A percentile compares a stretch with the other conserved stretches of the same genome.
phyloP scores from a whole-genome alignment of 2,329 filamentous ascomycete species.

The Botrytis medusae region DNA sequence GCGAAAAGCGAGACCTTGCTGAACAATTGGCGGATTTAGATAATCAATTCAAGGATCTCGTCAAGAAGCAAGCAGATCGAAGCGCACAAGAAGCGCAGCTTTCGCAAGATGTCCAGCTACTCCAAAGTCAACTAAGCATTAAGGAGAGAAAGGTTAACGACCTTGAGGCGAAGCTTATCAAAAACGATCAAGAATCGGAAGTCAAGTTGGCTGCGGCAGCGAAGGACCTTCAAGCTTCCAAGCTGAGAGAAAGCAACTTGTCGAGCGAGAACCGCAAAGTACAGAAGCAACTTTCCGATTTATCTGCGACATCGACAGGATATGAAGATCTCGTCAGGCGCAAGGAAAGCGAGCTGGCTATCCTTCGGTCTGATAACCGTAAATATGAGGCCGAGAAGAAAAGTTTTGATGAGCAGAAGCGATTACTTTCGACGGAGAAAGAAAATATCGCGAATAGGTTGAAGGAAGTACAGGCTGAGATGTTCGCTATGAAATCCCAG shows the following conservation, averaged over 20 bases:
- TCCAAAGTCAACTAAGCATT: slow-evolving; percentile 83
- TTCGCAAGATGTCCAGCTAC: slow-evolving; percentile 81
- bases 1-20: slow-evolving; percentile 76
- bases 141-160: slow-evolving; percentile 91
- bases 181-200: slow-evolving; percentile 85
- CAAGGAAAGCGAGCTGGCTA: slow-evolving; percentile 88
- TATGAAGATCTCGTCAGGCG: slow-evolving; percentile 91
- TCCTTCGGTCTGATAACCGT: slow-evolving; percentile 81
- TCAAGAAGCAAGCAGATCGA: slow-evolving; percentile 68
- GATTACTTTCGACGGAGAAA: slow-evolving; percentile 69
- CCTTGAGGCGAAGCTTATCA: slow-evolving; percentile 78
- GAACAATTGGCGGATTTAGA: slow-evolving; percentile 69
- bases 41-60: slow-evolving; percentile 66
- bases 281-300: slow-evolving; percentile 78
- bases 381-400: slow-evolving; percentile 79
- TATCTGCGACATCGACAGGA: slow-evolving; percentile 88
- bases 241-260: slow-evolving; percentile 73
- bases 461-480: slow-evolving; percentile 82
- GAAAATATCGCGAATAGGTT: slow-evolving; percentile 74
- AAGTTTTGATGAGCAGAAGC: slow-evolving; percentile 76
- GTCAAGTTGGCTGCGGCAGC: slow-evolving; percentile 75
- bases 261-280: slow-evolving; percentile 78
- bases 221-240: slow-evolving; percentile 75
- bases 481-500: slow-evolving; percentile 82
- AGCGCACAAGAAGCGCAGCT: slow-evolving; percentile 75